These are phyloP conservation scores for Syncephalis fuscata DNA, from an alignment of 371 early-diverging fungal species.

Conservation along the genomic window DNA sequence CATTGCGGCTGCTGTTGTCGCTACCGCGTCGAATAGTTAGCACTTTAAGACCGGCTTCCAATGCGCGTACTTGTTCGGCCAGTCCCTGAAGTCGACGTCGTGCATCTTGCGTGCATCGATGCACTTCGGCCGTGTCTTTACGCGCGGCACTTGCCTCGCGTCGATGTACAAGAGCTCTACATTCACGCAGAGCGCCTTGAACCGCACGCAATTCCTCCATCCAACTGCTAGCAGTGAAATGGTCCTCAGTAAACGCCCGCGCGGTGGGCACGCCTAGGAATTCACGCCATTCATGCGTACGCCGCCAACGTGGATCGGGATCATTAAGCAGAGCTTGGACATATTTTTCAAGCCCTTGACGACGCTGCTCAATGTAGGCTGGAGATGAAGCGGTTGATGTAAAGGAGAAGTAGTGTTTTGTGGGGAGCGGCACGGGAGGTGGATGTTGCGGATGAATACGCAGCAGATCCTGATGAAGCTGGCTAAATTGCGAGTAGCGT, in stretches of 20 bases:
- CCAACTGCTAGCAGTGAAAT: slow-evolving; percentile 67
- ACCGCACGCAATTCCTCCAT: slow-evolving; percentile 53
- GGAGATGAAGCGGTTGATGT: slow-evolving; percentile 39
- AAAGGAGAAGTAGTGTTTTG: slow-evolving; percentile 42
- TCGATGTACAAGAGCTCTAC: slow-evolving; percentile 46
- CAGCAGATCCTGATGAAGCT: slow-evolving; percentile 32
- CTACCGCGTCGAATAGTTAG: too few species aligned
- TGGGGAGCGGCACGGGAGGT: slow-evolving; percentile 40
- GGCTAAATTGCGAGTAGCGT: slow-evolving; percentile 71
- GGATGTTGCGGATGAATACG: slow-evolving; percentile 37
- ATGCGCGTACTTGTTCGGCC: slow-evolving; percentile 28
- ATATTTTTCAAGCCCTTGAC: slow-evolving; percentile 62
- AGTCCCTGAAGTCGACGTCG: slow-evolving; percentile 33
- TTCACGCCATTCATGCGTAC: slow-evolving; percentile 44
- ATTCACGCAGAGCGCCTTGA: slow-evolving; percentile 37
- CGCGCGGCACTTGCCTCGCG: slow-evolving; percentile 57
- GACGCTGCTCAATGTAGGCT: slow-evolving; percentile 56
- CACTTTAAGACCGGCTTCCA: slow-evolving; percentile 8
- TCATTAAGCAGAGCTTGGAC: slow-evolving; percentile 51
- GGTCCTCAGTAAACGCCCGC: slow-evolving; percentile 18
- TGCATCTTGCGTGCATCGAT: slow-evolving; percentile 23
- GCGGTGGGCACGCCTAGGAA: slow-evolving; percentile 58
- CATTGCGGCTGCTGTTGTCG: too few species aligned
- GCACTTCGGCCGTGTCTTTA: slow-evolving; percentile 54
- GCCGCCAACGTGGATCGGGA: slow-evolving; percentile 63